Evolutionary conservation across 192 early-diverging fungal genomes (phyloP), one percentile per base, ranked within the genome.

Genomic region (Funneliformis geosporum): DNA sequence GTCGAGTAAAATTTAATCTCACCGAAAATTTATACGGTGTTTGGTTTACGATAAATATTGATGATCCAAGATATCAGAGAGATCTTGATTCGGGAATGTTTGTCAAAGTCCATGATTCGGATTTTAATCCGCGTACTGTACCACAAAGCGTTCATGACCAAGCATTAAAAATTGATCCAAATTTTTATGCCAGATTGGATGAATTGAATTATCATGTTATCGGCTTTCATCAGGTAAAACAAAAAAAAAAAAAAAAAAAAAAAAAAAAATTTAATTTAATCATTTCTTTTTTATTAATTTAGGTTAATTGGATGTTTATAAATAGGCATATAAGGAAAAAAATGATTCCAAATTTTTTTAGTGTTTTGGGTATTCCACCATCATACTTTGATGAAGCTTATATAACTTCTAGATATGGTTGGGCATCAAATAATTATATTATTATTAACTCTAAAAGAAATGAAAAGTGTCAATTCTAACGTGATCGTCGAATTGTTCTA

Each of bases 271-370:
- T 11, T 25, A 7, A 21, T 43, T 3, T 42, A 0, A 43, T 39
- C n/a, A 8, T 0, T 23, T 2, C 21, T 43, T 23, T 23, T 69
- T 0, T 21, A 9, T 23, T 42, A 43, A 43, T n/a, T 47, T 21
- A 78, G 65, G 25, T 55, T 43, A 78, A 78, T 78, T 78, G 76
- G 76, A 78, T 78, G 76, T 78, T 78, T 66, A 39, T 78, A 11
- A 78, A 33, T 47, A 60, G 76, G 11, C 61, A 65, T 33, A 46
- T 78, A 25, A 78, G 46, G 27, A 65, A 67, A 50, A 78, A 78
- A 47, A 40, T 67, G 39, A 27, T 40, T 27, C 18, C 76, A 28
- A 43, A 12, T 50, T 28, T 23, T 7, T 28, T 28, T 18, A 50
- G 7, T 66, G 12, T 65, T 23, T 43, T 78, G 23, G 76, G 76